Conservation (phyloP, 495 filamentous ascomycete species). For the Mycothermus thermophilus region DNA sequence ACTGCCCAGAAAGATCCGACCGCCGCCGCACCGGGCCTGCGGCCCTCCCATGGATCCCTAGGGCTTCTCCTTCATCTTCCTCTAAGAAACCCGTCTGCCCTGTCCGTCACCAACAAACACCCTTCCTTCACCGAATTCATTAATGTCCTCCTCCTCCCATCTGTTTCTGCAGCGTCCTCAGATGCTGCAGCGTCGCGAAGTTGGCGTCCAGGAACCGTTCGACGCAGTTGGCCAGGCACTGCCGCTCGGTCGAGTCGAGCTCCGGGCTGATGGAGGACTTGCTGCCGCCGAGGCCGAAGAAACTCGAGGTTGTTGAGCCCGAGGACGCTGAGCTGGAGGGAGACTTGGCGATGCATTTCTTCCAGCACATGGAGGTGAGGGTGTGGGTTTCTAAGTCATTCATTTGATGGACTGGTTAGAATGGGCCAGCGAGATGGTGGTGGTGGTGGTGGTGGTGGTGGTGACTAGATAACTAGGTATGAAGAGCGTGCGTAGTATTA, state of each 20-base stretch:
- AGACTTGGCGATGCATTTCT: constrained; percentile 63
- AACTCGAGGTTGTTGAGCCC: too few species aligned
- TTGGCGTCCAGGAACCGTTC: constrained; percentile 87
- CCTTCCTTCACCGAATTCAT: not conserved
- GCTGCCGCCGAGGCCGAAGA: too few species aligned
- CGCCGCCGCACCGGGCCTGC: too few species aligned
- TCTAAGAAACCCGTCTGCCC: too few species aligned
- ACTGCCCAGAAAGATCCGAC: too few species aligned
- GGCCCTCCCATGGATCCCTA: too few species aligned
- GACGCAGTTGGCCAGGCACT: constrained; percentile 80
- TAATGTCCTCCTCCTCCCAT: too few species aligned
- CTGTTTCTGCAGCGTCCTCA: constrained; percentile 38
- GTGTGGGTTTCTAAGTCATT: constrained; percentile 52
- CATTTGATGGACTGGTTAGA: not conserved
- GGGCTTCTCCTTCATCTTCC: too few species aligned
- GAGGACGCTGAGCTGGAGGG: too few species aligned
- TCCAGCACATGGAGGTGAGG: constrained; percentile 83
- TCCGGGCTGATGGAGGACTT: constrained; percentile 44
- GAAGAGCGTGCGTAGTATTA: not conserved
- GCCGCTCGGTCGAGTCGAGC: constrained; percentile 62
- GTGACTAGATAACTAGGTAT: not conserved
- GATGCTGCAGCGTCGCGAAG: constrained; percentile 61
- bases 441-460: not conserved
- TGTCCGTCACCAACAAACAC: not conserved
- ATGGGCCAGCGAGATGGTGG: not conserved